Conservation (phyloP, 2,329 filamentous ascomycete genomes). For the Aspergillus eucalypticola region DNA sequence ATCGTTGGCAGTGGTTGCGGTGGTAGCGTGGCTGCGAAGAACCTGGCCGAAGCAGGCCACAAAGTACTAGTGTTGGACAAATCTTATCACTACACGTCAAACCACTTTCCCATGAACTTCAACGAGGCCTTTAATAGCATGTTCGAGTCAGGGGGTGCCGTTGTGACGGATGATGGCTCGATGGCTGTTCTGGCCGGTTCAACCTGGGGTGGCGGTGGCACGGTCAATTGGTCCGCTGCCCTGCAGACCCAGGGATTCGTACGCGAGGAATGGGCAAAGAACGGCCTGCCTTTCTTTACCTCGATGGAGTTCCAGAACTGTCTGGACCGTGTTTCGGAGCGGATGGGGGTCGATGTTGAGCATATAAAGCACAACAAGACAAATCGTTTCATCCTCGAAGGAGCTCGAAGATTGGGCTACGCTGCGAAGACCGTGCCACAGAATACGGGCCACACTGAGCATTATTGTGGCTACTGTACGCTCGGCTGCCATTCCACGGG, state of each 20-base stretch:
- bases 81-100: conserved; percentile 71
- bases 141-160: conserved; percentile 67
- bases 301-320: conserved; percentile 73
- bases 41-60: conserved; percentile 73
- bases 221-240: conserved; percentile 77
- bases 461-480: conserved; percentile 71
- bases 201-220: conserved; percentile 82
- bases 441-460: conserved; percentile 72
- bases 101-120: conserved; percentile 73
- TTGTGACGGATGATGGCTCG: conserved; percentile 58
- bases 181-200: conserved; percentile 67
- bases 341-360: conserved; percentile 72
- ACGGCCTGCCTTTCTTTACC: conserved; percentile 71
- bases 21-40: conserved; percentile 77
- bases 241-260: conserved; percentile 73
- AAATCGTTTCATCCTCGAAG: conserved; percentile 73
- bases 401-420: conserved; percentile 72
- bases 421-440: conserved; percentile 69
- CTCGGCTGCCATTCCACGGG: conserved; percentile 63
- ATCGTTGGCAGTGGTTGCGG: conserved; percentile 87
- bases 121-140: conserved; percentile 62
- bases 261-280: conserved; percentile 74
- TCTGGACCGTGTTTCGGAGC: conserved; percentile 74
- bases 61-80: conserved; percentile 81
- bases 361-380: conserved; percentile 70